phyloP scores from a whole-genome alignment of 1,284 basidiomycete genomes.

The Apiotrichum laibachii region DNA sequence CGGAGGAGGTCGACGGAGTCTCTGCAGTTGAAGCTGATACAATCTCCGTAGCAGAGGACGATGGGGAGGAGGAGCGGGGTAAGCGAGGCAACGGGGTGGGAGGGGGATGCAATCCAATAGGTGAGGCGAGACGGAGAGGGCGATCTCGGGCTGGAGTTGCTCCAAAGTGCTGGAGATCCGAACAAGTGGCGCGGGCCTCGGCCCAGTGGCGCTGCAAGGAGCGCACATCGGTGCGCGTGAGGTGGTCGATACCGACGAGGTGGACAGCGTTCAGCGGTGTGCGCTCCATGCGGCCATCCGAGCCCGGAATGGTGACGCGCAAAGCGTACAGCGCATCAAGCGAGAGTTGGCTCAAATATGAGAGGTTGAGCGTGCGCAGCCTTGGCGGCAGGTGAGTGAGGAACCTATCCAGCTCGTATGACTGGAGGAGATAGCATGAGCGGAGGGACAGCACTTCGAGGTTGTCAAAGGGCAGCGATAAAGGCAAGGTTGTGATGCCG shows the following conservation, averaged over 20 bases:
- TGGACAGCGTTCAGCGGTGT: conserved; percentile 31
- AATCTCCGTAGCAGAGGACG: not conserved
- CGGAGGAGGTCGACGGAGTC: not conserved
- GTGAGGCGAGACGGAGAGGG: too few species aligned
- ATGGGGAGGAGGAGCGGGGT: too few species aligned
- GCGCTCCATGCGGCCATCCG: conserved; percentile 1
- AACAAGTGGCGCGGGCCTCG: conserved; percentile 19
- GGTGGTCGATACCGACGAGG: conserved; percentile 41
- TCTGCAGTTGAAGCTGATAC: not conserved
- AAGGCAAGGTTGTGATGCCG: conserved; percentile 26
- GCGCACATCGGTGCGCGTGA: conserved; percentile 38
- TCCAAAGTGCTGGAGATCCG: too few species aligned
- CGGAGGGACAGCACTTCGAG: conserved; percentile 27
- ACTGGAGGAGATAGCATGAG: conserved; percentile 26
- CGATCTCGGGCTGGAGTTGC: too few species aligned
- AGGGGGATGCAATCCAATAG: not conserved
- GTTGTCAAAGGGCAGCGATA: not conserved
- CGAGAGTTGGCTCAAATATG: conserved; percentile 29
- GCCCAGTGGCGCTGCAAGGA: conserved; percentile 37
- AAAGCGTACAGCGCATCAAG: conserved; percentile 25
- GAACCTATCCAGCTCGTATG: conserved; percentile 16
- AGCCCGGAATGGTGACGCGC: conserved; percentile 15
- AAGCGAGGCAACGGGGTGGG: too few species aligned
- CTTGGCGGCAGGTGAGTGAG: conserved; percentile 25
- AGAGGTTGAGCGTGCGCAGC: conserved; percentile 29